These are phyloP conservation scores for Nothopassalora personata DNA, from an alignment of 2,329 filamentous ascomycete genomes.

Conservation along the genomic window DNA sequence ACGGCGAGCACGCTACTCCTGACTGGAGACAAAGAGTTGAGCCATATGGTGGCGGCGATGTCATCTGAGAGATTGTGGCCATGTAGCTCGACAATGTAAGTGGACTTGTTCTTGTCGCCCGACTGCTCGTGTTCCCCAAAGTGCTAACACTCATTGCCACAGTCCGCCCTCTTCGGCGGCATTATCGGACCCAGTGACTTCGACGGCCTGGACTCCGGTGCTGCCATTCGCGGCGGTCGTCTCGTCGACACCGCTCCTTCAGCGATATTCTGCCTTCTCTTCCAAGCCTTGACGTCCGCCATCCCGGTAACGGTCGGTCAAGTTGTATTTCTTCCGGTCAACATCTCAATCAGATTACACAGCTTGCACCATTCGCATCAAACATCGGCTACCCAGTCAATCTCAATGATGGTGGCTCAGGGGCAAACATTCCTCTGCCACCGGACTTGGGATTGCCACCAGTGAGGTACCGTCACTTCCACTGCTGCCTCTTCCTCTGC, in stretches of 20 bases:
- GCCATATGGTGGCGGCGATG: slow-evolving; percentile 35
- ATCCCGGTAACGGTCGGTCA: not conserved
- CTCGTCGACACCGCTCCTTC: slow-evolving; percentile 24
- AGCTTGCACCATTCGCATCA: not conserved
- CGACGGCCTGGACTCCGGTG: slow-evolving; percentile 32
- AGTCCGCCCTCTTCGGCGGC: not conserved
- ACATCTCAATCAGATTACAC: not conserved
- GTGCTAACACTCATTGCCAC: no score
- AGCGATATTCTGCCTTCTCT: slow-evolving; percentile 35
- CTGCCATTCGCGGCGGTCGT: slow-evolving; percentile 34
- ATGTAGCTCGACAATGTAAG: slow-evolving; percentile 32
- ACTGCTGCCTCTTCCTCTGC: no score
- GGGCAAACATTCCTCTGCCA: not conserved
- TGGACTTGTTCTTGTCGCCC: not conserved
- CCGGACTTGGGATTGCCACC: no score
- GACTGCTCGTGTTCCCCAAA: not conserved
- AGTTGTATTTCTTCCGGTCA: not conserved
- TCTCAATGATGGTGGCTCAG: slow-evolving; percentile 1
- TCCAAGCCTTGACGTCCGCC: slow-evolving; percentile 29
- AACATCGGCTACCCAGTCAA: slow-evolving; percentile 1
- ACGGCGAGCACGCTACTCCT: no score
- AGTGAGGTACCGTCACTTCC: no score
- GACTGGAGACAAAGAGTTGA: slow-evolving; percentile 18
- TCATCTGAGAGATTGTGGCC: slow-evolving; percentile 36
- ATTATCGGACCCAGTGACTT: not conserved